Conservation (phyloP, 768 basidiomycete genomes). For the Mycena rosella region DNA sequence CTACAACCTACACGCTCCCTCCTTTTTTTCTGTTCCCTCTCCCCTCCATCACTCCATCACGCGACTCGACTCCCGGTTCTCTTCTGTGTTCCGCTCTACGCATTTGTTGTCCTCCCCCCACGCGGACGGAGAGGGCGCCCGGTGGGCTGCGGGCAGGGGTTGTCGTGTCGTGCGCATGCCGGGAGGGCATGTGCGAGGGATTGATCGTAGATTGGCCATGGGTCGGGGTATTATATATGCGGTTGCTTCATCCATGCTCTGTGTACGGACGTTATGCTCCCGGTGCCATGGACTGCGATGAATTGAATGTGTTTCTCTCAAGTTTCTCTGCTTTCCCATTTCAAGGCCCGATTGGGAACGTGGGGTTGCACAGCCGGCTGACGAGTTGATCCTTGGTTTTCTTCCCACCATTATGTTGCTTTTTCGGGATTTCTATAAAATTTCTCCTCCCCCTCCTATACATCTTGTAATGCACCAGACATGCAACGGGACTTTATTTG, state of each 20-base stretch:
- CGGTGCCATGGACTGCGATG: not conserved
- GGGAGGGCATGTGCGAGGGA: not conserved
- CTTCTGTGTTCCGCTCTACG: conserved; percentile 10
- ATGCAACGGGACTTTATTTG: no score
- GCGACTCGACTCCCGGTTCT: not conserved
- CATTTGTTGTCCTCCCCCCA: conserved; percentile 27
- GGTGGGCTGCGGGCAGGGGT: conserved; percentile 4
- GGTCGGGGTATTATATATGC: not conserved
- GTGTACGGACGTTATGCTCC: conserved; percentile 8
- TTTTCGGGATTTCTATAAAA: no score
- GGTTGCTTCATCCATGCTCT: conserved; percentile 3
- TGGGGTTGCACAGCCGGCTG: no score
- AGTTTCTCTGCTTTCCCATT: no score
- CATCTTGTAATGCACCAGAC: no score
- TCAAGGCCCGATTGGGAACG: no score
- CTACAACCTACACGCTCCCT: conserved; percentile 5
- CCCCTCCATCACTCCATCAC: not conserved
- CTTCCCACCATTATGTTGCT: no score
- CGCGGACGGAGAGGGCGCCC: conserved; percentile 24
- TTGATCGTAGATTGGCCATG: conserved; percentile 11
- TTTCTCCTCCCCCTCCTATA: no score
- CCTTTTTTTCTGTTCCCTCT: not conserved
- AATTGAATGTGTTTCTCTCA: conserved; percentile 4
- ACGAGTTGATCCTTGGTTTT: no score
- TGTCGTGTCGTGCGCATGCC: no score